phyloP scores from a whole-genome alignment of 352 stramenopile genomes.

The Phytophthora colocasiae region DNA sequence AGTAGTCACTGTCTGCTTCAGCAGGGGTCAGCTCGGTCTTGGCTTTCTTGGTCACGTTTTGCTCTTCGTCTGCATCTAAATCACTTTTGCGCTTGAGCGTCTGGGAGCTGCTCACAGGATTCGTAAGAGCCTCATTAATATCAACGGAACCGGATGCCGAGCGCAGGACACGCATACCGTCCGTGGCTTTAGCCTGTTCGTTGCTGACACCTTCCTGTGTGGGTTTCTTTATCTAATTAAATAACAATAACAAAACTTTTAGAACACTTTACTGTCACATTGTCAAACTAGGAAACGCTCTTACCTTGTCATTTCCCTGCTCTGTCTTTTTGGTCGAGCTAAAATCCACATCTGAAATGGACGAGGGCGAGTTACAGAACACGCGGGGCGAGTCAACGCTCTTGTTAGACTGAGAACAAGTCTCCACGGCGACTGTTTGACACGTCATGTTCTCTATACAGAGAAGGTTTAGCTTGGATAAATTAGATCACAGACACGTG shows the following conservation, averaged over 20 bases:
- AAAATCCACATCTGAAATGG: conserved; percentile 67
- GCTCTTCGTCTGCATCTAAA: conserved; percentile 36
- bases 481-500: conserved; percentile 30
- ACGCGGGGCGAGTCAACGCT: conserved; percentile 44
- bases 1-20: conserved; percentile 50
- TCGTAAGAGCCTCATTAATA: conserved; percentile 84
- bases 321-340: conserved; percentile 5
- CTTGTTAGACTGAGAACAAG: conserved; percentile 29
- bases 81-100: conserved; percentile 71
- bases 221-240: conserved; percentile 8
- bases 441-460: conserved; percentile 25
- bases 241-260: conserved; percentile 4
- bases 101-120: conserved; percentile 64
- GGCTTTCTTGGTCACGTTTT: conserved; percentile 39
- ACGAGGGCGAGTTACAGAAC: conserved; percentile 67
- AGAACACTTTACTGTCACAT: neutral
- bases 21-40: conserved; percentile 35
- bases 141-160: conserved; percentile 46
- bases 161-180: conserved; percentile 46
- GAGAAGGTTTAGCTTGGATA: conserved; percentile 8
- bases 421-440: conserved; percentile 15
- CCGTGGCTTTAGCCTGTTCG: conserved; percentile 26
- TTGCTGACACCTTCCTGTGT: conserved; percentile 48
- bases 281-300: conserved; percentile 15
- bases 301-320: conserved; percentile 43